phyloP scores from a whole-genome alignment of 306 rosid genomes.

The Vicia sativa region DNA sequence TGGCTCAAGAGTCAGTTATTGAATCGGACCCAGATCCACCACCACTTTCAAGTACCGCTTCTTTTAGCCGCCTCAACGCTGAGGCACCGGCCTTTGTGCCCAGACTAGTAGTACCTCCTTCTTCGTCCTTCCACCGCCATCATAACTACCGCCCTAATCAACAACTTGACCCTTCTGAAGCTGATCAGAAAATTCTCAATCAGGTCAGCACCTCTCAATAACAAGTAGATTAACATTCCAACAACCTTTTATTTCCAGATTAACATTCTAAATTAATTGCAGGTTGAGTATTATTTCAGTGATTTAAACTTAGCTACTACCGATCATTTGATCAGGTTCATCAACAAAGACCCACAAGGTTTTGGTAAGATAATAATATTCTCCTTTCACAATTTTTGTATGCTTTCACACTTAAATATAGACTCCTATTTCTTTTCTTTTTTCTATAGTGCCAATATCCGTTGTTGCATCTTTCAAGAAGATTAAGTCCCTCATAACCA shows the following conservation, averaged over 20 bases:
- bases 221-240: too few relatives aligned
- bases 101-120: too few relatives aligned
- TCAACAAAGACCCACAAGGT: slow-evolving; percentile 91
- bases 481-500: slow-evolving; percentile 79
- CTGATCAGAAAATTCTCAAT: too few relatives aligned
- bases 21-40: slow-evolving; percentile 52
- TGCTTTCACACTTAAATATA: slow-evolving; percentile 10
- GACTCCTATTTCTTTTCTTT: slow-evolving; percentile 24
- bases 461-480: slow-evolving; percentile 98
- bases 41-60: slow-evolving; percentile 53
- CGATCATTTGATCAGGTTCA: slow-evolving; percentile 96
- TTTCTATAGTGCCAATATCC: slow-evolving; percentile 78
- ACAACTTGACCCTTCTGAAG: too few relatives aligned
- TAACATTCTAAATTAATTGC: slow-evolving; percentile 23
- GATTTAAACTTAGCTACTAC: slow-evolving; percentile 96
- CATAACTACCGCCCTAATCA: slow-evolving; percentile 49
- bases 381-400: too few relatives aligned
- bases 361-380: slow-evolving; percentile 73
- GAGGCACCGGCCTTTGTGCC: slow-evolving; percentile 90
- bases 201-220: too few relatives aligned
- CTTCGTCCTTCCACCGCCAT: slow-evolving; percentile 41
- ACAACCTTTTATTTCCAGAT: too few relatives aligned
- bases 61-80: slow-evolving; percentile 75
- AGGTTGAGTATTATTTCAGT: slow-evolving; percentile 99
- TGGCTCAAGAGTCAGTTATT: too few relatives aligned